Evolutionary conservation across 2,329 filamentous ascomycete genomes (phyloP), one percentile per base, ranked within the genome.

Genomic region (Alternaria consortialis): DNA sequence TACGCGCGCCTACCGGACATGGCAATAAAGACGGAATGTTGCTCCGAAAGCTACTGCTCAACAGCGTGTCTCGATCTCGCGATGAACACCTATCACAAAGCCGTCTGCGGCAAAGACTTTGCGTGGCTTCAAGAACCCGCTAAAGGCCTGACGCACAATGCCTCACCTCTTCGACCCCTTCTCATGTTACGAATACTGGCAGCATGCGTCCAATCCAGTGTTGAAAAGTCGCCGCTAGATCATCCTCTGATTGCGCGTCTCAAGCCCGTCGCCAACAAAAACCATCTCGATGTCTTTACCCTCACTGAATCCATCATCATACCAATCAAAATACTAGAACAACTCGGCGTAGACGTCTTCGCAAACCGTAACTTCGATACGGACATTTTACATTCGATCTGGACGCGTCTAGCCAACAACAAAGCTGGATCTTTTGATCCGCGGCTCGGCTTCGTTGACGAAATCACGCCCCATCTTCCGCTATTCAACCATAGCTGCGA

Each of bases 401-500:
- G 71, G 63, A 74, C 68, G 43, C 69, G 74, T 1, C 42, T 76
- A 7, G 73, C 77, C 32, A 78, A 77, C 55, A 78, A 78, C 54
- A 76, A 74, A 53, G 72, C 75, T 4, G 74, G 73, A 0, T 69
- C 68, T 25, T 60, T 56, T 1, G 67, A 69, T 1, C 58, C 65
- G 5, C 58, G 58, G 13, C 64, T 70, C 13, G 68, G 68, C n/a
- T 70, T 66, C n/a, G 70, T 76, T 17, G 71, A 74, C 1, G 66
- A 63, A 27, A 66, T 77, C 36, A 73, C 66, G 42, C 68, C 72
- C 1, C 55, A 75, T 15, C 65, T 76, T 53, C 70, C 69, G 17
- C 69, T 76, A 63, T 71, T 78, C 42, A 77, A 78, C 58, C 75
- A 77, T 58, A 75, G 73, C 58, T 77, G 75, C 50, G 65, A 63